Evolutionary conservation across 306 rosid species (phyloP).

Genomic region (Lotus japonicus): DNA sequence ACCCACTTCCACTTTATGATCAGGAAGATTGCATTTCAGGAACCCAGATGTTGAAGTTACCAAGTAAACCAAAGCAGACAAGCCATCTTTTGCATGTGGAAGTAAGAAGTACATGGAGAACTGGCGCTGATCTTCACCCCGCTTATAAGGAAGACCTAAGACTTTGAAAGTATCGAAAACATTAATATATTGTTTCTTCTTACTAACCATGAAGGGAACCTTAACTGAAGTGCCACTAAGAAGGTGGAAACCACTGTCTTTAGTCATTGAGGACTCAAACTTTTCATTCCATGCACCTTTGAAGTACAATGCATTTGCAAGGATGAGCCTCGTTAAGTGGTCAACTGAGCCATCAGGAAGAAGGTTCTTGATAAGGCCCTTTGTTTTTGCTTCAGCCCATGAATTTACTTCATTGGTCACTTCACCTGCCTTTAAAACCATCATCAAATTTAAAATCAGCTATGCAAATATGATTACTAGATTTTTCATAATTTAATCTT

Average conservation of each 20-base stretch:
- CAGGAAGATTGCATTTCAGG: conserved; percentile 48
- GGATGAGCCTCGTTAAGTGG: conserved; percentile 46
- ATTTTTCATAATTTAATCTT: too few species aligned
- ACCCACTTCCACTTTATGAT: conserved; percentile 34
- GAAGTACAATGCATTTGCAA: conserved; percentile 73
- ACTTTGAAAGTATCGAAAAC: conserved; percentile 62
- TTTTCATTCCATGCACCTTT: conserved; percentile 62
- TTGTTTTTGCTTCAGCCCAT: conserved; percentile 68
- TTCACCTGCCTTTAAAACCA: conserved; percentile 43
- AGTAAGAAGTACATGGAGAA: conserved; percentile 68
- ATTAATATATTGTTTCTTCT: conserved; percentile 34
- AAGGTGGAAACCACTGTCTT: conserved; percentile 55
- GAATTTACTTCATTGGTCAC: conserved; percentile 55
- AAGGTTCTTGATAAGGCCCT: conserved; percentile 60
- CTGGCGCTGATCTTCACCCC: conserved; percentile 54
- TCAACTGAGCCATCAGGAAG: conserved; percentile 64
- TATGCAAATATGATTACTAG: too few species aligned
- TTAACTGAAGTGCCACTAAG: conserved; percentile 45
- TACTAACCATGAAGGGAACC: conserved; percentile 70
- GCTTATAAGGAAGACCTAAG: conserved; percentile 56
- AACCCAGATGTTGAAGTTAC: conserved; percentile 48
- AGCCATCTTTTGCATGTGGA: conserved; percentile 61
- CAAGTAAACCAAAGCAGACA: conserved; percentile 53
- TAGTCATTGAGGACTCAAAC: conserved; percentile 53
- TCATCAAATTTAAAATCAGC: too few species aligned